Evolutionary conservation across 495 filamentous ascomycete genomes (phyloP), one percentile per base, ranked within the genome.

Genomic region (Penicillium salamii): DNA sequence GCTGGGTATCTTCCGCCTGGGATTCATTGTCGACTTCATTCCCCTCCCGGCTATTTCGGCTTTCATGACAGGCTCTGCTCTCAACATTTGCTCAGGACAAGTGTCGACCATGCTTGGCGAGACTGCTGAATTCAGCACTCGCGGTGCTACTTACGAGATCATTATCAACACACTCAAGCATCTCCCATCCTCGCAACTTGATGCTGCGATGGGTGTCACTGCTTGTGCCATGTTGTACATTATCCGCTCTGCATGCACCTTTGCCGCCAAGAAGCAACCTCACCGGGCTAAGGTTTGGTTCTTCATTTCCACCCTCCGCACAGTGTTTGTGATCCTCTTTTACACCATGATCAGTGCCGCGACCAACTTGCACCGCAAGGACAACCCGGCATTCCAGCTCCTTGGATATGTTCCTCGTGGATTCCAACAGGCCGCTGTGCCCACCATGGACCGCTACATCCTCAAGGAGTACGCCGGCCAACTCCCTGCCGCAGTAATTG

Each of bases 1-100:
- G 53, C 76, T 99, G 50, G 93, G 93, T 5, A 68, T 97, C 5
- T 68, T 86, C 33, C 81, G 91, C 9, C 78, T 85, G 26, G 93
- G 93, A 14, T 95, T 91, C 80, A 88, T 99, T 23, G 95, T 97
- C 13, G 93, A 98, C 52, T 86, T 97, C 61, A 98, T 98, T 64
- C 86, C 93, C 1, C 79, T 98, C 24, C 82, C 89, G 1, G 87
- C 93, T 1, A 95, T 97, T 43, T 89, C 88, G 7, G 91, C 93
- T 3, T 98, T 95, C 80, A 97, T 99, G 91, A 97, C 93, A 2
- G 93, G 93, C 6, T 96, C 93, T 0, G 95, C 93, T 20, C 71
- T 99, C 66, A 96, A 82, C 60, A 99, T 99, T 62, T 82, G 82
- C 28, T 77, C 83, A 34, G 92, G 93, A n/a, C 93, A 99, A 70